These are phyloP conservation scores for Yamadazyma sp. DNA, from an alignment of 1,139 yeast genomes.

Conservation along the genomic window DNA sequence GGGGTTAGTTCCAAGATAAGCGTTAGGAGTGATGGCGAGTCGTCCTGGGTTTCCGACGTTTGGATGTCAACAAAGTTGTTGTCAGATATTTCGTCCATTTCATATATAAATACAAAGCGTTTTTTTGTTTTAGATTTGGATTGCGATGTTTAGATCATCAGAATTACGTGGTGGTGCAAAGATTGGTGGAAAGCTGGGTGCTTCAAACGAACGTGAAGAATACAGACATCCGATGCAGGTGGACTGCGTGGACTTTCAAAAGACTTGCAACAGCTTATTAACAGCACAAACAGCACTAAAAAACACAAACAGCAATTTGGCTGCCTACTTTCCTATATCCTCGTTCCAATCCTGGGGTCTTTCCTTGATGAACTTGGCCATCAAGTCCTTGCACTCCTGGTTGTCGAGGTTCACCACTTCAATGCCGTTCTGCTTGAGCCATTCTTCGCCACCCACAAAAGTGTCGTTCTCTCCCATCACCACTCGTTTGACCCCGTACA, in stretches of 20 bases:
- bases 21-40: conserved; percentile 79
- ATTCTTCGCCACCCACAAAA: conserved; percentile 76
- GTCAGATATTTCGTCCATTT: conserved; percentile 77
- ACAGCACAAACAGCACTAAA: no score
- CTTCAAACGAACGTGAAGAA: no score
- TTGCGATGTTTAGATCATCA: no score
- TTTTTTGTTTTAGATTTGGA: no score
- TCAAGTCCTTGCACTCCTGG: conserved; percentile 66
- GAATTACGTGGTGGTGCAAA: no score
- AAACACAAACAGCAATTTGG: no score
- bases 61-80: conserved; percentile 54
- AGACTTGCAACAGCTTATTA: no score
- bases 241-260: no score
- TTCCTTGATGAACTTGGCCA: conserved; percentile 74
- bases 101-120: no score
- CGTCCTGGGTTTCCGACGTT: conserved; percentile 37
- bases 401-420: conserved; percentile 71
- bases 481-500: conserved; percentile 83
- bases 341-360: conserved; percentile 85
- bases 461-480: conserved; percentile 87
- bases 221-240: no score
- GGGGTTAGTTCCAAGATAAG: conserved; percentile 82
- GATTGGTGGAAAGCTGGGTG: no score
- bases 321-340: conserved; percentile 61
- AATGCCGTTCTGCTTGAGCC: conserved; percentile 63